Evolutionary conservation across 768 basidiomycete species (phyloP).

Genomic region (Boletus tomentosulus): DNA sequence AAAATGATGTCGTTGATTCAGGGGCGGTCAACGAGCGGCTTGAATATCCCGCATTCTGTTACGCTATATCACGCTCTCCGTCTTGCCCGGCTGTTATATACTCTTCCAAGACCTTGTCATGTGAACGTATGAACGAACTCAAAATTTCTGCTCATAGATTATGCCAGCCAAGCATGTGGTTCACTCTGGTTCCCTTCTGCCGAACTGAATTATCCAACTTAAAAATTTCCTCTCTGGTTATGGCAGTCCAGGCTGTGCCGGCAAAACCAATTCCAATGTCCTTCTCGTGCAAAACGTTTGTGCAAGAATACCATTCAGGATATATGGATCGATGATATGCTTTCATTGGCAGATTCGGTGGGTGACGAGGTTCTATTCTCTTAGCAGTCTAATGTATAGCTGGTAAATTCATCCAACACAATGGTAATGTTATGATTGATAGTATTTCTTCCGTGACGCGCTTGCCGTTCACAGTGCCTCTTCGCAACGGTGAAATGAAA

Average conservation of each 20-base stretch:
- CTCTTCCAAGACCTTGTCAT: neutral
- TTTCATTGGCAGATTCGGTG: neutral
- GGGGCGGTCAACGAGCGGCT: neutral
- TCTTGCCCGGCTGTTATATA: neutral
- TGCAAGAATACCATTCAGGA: neutral
- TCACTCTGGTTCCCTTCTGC: neutral
- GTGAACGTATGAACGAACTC: neutral
- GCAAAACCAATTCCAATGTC: neutral
- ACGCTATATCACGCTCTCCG: neutral
- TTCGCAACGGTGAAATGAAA: slow-evolving; percentile 72
- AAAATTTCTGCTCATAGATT: neutral
- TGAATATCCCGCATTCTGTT: neutral
- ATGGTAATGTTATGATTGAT: too few relatives aligned
- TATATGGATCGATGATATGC: neutral
- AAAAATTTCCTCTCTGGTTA: neutral
- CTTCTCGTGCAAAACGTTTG: neutral
- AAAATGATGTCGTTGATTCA: neutral
- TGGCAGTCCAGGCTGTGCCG: neutral
- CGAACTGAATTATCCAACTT: neutral
- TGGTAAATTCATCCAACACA: too few relatives aligned
- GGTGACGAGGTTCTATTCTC: neutral
- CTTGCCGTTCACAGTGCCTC: neutral
- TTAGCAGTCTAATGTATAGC: too few relatives aligned
- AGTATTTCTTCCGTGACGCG: too few relatives aligned
- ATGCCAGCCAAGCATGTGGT: neutral